Percentiles rank a stretch among this genome's conserved stretches.
Conservation (phyloP, 1,139 yeast species). For the Blastobotrys aristatus region DNA sequence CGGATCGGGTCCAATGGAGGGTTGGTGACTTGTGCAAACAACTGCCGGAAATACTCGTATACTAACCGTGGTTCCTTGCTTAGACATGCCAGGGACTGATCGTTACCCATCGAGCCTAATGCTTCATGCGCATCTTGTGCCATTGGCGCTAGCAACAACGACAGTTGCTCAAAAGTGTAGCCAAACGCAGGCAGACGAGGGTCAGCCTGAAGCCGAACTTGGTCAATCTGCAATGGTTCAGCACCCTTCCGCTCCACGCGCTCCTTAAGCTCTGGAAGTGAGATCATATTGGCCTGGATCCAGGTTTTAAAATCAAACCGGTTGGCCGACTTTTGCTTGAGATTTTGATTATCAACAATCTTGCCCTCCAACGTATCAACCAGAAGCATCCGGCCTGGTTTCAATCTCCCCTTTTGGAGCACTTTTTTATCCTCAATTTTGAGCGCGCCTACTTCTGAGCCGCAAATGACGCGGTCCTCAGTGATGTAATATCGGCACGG, state of each 20-base stretch:
- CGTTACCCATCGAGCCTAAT: constrained; percentile 98
- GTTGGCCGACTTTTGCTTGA: constrained; percentile 75
- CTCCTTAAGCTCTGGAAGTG: constrained; percentile 65
- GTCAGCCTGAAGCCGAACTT: constrained; percentile 57
- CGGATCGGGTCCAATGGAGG: constrained; percentile 99
- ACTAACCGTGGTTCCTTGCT: constrained; percentile 87
- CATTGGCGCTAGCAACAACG: constrained; percentile 86
- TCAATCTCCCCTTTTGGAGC: constrained; percentile 86
- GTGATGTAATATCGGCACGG: constrained; percentile 98
- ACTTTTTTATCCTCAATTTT: constrained; percentile 80
- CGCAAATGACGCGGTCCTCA: constrained; percentile 92
- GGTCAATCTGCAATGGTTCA: constrained; percentile 16
- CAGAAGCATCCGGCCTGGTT: constrained; percentile 93
- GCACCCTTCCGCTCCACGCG: constrained; percentile 50
- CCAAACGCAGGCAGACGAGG: constrained; percentile 84
- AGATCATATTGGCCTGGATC: constrained; percentile 81
- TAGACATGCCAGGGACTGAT: constrained; percentile 92
- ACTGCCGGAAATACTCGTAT: constrained; percentile 91
- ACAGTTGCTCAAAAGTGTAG: constrained; percentile 86
- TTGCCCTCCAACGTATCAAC: constrained; percentile 92
- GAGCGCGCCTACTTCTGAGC: constrained; percentile 96
- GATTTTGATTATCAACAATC: constrained; percentile 87
- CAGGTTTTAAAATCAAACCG: constrained; percentile 91
- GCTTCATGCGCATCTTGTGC: constrained; percentile 90
- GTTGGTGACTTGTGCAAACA: constrained; percentile 97